Conservation (phyloP, 208 protist species). For the Wallacemonas sp. region DNA sequence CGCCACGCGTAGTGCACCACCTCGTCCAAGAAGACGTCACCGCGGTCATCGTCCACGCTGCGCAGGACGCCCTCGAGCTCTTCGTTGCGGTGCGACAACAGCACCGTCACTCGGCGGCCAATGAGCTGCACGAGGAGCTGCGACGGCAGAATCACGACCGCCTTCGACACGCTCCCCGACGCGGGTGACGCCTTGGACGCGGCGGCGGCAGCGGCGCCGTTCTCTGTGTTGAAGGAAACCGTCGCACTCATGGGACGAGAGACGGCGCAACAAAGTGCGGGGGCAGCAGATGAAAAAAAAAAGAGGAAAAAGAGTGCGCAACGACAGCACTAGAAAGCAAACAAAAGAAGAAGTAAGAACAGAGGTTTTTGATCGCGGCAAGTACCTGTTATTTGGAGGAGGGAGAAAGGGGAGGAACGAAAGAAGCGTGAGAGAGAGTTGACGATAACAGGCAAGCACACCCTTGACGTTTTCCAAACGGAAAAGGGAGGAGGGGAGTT, state of each 20-base stretch:
- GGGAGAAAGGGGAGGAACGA: no score
- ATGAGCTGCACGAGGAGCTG: slow-evolving; percentile 69
- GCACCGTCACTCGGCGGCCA: slow-evolving; percentile 71
- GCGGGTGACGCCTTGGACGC: not conserved
- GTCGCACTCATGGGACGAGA: slow-evolving; percentile 2
- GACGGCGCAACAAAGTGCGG: not conserved
- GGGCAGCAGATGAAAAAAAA: no score
- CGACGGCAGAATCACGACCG: slow-evolving; percentile 64
- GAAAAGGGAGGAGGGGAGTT: no score
- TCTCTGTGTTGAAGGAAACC: slow-evolving; percentile 8
- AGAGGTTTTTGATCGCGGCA: no score
- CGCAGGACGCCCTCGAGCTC: slow-evolving; percentile 72
- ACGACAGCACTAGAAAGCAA: no score
- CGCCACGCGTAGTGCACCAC: slow-evolving; percentile 64
- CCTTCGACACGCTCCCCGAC: not conserved
- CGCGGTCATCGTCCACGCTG: slow-evolving; percentile 69
- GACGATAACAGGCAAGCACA: no score
- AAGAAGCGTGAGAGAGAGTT: no score
- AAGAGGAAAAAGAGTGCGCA: not conserved
- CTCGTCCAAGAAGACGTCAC: slow-evolving; percentile 70
- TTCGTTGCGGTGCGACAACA: slow-evolving; percentile 50
- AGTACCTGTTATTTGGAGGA: no score
- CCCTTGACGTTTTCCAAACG: no score
- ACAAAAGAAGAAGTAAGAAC: not conserved
- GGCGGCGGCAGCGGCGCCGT: not conserved